Base-by-base conservation (phyloP, 331 rosid genomes). In the Quercus tomentella region DNA sequence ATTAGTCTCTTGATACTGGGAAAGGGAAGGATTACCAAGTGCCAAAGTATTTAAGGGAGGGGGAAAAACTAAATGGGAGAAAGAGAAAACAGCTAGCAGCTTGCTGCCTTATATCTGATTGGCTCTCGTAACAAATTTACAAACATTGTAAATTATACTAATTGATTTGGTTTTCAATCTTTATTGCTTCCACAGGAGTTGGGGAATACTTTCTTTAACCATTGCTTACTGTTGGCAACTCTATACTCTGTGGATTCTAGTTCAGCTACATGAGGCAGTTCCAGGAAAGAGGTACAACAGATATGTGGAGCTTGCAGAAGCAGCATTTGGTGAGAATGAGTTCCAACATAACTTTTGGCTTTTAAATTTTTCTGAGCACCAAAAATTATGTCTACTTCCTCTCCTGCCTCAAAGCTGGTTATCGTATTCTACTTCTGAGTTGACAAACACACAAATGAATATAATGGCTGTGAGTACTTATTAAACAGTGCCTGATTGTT, bases 251-350 rank as follows among this genome's bases (percentile, higher is more conserved):
- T 96, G 98, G 99, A 87, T 96, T 83, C 83, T 96, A 80, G 97
- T 96, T 88, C 99, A 93, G 88, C 94, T 96, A 18, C 99, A 96
- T 31, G 99, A 96, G 86, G 99, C 99, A 22, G 98, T 96, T 52
- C 99, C 98, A 1, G 99, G 99, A 55, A 93, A 93, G 92, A 89
- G 99, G 84, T 96, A 96, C 89, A 96, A 93, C 88, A 84, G 99
- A 90, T 96, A 91, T 76, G 97, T 96, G 80, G 98, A 96, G 87
- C 94, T 96, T 43, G 97, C 99, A 16, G 93, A 93, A 81, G 99
- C 99, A 21, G 99, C 99, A 76, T 96, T 96, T 77, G 99, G 99
- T 96, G 87, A 87, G 89, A n/a, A 74, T n/a, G 17, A 45, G 60
- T 78, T 12, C 74, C 74, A 58, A 62, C 81, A 49, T 65, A 26